Percentiles rank a stretch among this genome's conserved stretches.
These are phyloP conservation scores for Evernia prunastri DNA, from an alignment of 495 filamentous ascomycete genomes.

Conservation along the genomic window DNA sequence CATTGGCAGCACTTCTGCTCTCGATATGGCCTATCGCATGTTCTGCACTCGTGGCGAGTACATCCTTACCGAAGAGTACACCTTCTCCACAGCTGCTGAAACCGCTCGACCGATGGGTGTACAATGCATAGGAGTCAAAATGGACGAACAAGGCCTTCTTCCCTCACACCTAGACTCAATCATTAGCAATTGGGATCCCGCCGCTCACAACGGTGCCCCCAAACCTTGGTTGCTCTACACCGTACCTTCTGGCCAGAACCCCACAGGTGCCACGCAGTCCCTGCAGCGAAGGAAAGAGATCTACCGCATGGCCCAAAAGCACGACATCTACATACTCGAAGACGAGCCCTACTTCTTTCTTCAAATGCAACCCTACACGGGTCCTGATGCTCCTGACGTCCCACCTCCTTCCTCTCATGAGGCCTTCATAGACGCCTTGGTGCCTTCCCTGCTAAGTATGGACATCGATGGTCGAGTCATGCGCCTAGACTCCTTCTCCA, in stretches of 20 bases:
- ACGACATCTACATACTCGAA: conserved; percentile 83
- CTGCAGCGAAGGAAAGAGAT: conserved; percentile 57
- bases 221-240: conserved; percentile 78
- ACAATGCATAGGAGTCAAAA: conserved; percentile 60
- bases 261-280: conserved; percentile 78
- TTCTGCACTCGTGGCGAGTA: conserved; percentile 65
- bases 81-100: conserved; percentile 76
- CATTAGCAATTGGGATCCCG: conserved; percentile 60
- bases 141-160: conserved; percentile 74
- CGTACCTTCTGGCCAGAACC: conserved; percentile 74
- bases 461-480: conserved; percentile 62
- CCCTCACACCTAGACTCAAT: conserved; percentile 59
- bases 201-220: conserved; percentile 44
- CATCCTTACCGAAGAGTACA: conserved; percentile 78
- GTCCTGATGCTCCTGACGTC: conserved; percentile 41
- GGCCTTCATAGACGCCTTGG: conserved; percentile 54
- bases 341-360: conserved; percentile 98
- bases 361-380: conserved; percentile 83
- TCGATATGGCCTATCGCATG: conserved; percentile 73
- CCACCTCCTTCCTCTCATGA: conserved; percentile 50
- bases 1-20: conserved; percentile 68
- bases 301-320: conserved; percentile 70
- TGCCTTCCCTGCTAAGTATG: conserved; percentile 56
- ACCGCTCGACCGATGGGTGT: conserved; percentile 72
- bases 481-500: conserved; percentile 64